Evolutionary conservation across 2,329 filamentous ascomycete species (phyloP).

Genomic region (Trichoderma lentiforme): DNA sequence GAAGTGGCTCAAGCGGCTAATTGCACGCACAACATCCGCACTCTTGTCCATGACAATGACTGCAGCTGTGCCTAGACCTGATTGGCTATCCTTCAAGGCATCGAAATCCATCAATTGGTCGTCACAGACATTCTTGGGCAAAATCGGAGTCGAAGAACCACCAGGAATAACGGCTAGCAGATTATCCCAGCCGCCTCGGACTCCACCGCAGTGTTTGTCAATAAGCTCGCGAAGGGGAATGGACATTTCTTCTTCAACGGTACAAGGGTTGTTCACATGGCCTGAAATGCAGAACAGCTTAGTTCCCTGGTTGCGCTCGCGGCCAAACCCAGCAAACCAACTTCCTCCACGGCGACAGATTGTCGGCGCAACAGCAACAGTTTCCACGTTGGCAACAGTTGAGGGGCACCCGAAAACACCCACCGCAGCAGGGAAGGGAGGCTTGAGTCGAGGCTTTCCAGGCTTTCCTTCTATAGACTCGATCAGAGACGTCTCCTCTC

Average conservation of each 20-base stretch:
- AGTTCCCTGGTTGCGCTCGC: conserved; percentile 93
- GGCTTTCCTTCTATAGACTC: conserved; percentile 98
- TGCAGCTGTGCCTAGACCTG: conserved; percentile 92
- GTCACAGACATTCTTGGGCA: conserved; percentile 86
- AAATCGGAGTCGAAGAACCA: conserved; percentile 92
- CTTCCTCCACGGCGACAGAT: conserved; percentile 87
- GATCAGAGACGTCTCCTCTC: conserved; percentile 96
- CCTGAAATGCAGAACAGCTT: conserved; percentile 99
- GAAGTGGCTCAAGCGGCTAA: conserved; percentile 89
- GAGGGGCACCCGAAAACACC: conserved; percentile 97
- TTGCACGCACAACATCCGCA: conserved; percentile 91
- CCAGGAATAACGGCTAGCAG: conserved; percentile 91
- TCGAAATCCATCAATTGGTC: conserved; percentile 99
- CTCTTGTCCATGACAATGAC: conserved; percentile 99
- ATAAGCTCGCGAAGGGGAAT: conserved; percentile 95
- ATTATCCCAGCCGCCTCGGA: conserved; percentile 97
- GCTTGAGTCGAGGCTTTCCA: conserved; percentile 97
- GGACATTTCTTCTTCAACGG: conserved; percentile 99
- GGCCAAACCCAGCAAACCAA: conserved; percentile 94
- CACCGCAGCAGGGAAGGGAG: conserved; percentile 94
- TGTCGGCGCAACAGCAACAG: conserved; percentile 88
- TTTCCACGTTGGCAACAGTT: conserved; percentile 98
- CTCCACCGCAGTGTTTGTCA: conserved; percentile 96
- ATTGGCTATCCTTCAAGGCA: conserved; percentile 94
- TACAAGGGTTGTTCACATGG: conserved; percentile 97